Evolutionary conservation across 805 yeast genomes (phyloP).

Genomic region (Saccharomycopsis sp.): DNA sequence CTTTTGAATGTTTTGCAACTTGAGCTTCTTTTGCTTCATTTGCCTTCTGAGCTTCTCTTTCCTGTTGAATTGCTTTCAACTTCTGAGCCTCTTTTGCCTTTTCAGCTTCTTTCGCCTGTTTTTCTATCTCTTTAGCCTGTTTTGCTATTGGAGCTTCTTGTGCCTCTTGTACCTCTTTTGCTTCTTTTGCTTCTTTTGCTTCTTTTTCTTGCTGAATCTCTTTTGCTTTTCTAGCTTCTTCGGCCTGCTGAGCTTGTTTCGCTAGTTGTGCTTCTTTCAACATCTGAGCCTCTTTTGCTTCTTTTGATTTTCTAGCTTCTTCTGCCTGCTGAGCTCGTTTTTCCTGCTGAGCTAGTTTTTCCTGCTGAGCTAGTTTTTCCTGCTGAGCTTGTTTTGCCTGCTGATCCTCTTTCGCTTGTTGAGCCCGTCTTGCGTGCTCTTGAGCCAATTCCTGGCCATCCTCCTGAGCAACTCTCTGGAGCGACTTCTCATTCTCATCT

Average conservation of each 20-base stretch:
- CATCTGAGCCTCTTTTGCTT: slow-evolving; percentile 1
- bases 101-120: slow-evolving; percentile 2
- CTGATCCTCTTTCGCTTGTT: not conserved
- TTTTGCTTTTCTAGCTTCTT: slow-evolving; percentile 3
- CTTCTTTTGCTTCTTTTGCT: slow-evolving; percentile 16
- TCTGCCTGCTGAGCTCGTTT: not conserved
- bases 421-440: not conserved
- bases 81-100: not conserved
- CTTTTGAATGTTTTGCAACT: slow-evolving; percentile 8
- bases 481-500: not conserved
- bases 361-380: not conserved
- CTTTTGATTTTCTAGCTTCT: slow-evolving; percentile 4
- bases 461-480: too few species aligned
- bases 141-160: slow-evolving; percentile 5
- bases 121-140: not conserved
- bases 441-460: too few species aligned
- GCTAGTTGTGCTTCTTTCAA: not conserved
- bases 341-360: not conserved
- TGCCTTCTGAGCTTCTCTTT: not conserved
- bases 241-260: not conserved
- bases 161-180: slow-evolving; percentile 8
- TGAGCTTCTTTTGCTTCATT: slow-evolving; percentile 2
- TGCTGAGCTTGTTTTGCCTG: not conserved
- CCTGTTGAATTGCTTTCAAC: not conserved
- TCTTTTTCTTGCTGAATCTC: slow-evolving; percentile 9